Percentiles rank a stretch among this genome's conserved stretches.
phyloP scores from a whole-genome alignment of 164 flowering plant species.

The Magnolia sinica region DNA sequence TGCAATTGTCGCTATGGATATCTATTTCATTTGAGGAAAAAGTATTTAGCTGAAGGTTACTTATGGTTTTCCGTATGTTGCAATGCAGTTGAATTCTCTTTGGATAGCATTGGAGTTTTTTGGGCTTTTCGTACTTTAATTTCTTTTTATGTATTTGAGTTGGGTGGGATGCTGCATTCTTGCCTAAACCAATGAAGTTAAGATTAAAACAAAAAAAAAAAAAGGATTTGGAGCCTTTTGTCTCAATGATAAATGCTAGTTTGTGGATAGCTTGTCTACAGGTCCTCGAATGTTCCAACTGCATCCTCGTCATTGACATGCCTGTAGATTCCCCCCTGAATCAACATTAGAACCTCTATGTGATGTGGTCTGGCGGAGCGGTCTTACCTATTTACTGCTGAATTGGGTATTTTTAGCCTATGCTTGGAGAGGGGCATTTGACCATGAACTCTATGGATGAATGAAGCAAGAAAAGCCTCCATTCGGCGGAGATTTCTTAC shows the following conservation, averaged over 20 bases:
- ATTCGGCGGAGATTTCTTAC: too few relatives aligned
- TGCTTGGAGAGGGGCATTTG: too few relatives aligned
- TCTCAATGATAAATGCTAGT: neutral
- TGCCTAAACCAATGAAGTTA: neutral
- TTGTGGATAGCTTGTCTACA: neutral
- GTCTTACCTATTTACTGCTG: too few relatives aligned
- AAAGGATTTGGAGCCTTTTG: neutral
- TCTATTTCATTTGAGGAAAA: neutral
- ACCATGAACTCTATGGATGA: too few relatives aligned
- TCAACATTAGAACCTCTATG: too few relatives aligned
- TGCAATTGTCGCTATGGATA: neutral
- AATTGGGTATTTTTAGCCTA: too few relatives aligned
- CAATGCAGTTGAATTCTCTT: neutral
- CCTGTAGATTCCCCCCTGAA: too few relatives aligned
- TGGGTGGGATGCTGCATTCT: neutral
- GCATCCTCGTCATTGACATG: neutral
- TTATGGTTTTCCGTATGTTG: neutral
- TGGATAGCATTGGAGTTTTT: neutral
- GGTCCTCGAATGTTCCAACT: neutral
- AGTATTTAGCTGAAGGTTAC: neutral
- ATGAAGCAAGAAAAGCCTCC: too few relatives aligned
- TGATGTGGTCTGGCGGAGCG: too few relatives aligned
- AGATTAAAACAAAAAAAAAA: neutral
- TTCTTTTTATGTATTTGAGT: neutral
- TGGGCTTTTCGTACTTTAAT: neutral